Percentiles rank a stretch among this genome's conserved stretches.
Conservation (phyloP, 2,329 filamentous ascomycete genomes). For the Venturia nashicola region DNA sequence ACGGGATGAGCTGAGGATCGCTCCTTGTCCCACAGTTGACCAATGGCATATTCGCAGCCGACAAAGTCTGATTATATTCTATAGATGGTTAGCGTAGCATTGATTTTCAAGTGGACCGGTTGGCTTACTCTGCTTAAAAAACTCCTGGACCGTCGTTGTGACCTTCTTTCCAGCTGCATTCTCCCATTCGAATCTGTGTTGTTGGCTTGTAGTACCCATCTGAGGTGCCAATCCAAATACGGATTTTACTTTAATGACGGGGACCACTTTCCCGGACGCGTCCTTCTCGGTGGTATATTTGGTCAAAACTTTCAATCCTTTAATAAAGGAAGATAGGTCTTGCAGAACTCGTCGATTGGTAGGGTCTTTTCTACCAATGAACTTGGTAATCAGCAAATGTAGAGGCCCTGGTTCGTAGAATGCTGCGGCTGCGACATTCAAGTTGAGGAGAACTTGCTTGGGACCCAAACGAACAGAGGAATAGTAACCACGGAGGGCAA, state of each 20-base stretch:
- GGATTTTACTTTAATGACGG: not conserved
- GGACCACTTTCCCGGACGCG: not conserved
- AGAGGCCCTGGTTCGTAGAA: constrained; percentile 42
- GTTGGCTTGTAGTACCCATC: not conserved
- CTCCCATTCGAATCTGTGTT: not conserved
- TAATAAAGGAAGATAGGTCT: not conserved
- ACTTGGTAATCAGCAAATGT: constrained; percentile 16
- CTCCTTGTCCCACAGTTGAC: constrained; percentile 51
- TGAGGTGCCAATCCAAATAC: constrained; percentile 3
- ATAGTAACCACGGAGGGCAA: constrained; percentile 49
- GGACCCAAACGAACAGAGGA: constrained; percentile 48
- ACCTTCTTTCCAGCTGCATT: not conserved
- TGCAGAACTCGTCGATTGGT: not conserved
- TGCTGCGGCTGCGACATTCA: constrained; percentile 48
- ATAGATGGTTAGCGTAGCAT: not conserved
- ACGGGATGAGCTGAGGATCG: constrained; percentile 52
- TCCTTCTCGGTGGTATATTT: constrained; percentile 6
- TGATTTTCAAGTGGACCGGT: not conserved
- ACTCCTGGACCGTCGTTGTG: constrained; percentile 4
- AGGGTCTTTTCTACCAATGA: not conserved
- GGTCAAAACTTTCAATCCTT: constrained; percentile 6
- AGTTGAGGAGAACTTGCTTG: constrained; percentile 45
- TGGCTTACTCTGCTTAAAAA: constrained; percentile 7
- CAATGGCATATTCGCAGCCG: not conserved
- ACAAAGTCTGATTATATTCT: constrained; percentile 4